A percentile compares a stretch with the other conserved stretches of the same genome.
These are phyloP conservation scores for Lasiodiplodia theobromae DNA, from an alignment of 2,329 filamentous ascomycete genomes.

Conservation along the genomic window DNA sequence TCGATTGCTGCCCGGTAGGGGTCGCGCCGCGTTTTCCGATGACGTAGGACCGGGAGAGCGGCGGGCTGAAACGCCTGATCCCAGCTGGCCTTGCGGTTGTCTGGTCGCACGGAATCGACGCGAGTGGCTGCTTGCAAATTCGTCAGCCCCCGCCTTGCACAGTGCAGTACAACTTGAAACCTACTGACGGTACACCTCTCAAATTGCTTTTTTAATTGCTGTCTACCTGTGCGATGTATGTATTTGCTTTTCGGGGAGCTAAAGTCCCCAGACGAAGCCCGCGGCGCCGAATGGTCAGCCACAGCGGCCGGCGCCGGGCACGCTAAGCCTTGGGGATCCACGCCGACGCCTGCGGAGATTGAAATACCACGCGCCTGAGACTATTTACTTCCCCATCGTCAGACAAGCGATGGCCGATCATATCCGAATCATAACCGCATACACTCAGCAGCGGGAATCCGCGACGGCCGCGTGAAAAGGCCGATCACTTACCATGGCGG, in stretches of 20 bases:
- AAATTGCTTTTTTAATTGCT: not conserved
- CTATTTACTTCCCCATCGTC: not conserved
- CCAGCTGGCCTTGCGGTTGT: not conserved
- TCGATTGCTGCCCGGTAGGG: conserved; percentile 1
- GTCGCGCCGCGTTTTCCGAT: not conserved
- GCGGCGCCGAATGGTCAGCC: conserved; percentile 2
- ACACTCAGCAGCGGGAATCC: not conserved
- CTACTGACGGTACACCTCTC: not conserved
- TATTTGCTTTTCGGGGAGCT: not conserved
- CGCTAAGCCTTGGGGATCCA: conserved; percentile 3
- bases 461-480: not conserved
- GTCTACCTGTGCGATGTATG: not conserved
- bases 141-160: not conserved
- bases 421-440: not conserved
- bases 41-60: conserved; percentile 14
- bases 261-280: not conserved
- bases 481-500: not conserved
- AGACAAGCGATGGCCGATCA: not conserved
- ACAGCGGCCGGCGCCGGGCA: conserved; percentile 4
- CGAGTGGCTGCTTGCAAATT: conserved; percentile 7
- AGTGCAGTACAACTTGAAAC: not conserved
- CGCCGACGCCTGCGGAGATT: not conserved
- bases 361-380: not conserved
- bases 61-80: not conserved
- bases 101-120: conserved; percentile 1